Evolutionary conservation across 1,284 basidiomycete species (phyloP), one percentile per base, ranked within the genome.

Genomic region (Sanghuangporus baumii): DNA sequence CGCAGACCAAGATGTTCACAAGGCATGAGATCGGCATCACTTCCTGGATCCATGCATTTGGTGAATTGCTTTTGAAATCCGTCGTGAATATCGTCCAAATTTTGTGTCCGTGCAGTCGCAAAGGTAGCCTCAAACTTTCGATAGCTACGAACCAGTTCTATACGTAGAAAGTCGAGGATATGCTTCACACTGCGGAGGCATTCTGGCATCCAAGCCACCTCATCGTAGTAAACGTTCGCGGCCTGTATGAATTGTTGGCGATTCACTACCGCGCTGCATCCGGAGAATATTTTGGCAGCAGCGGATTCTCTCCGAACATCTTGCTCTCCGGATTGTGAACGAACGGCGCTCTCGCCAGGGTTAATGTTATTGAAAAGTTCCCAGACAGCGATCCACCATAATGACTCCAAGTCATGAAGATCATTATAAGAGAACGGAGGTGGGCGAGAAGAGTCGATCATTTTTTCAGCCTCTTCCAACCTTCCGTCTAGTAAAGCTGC

Each of bases 321-420:
- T 41, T 41, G 40, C 16, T 41, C 16, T 16, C 40, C 40, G 23
- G 23, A 11, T 16, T 3, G 40, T 16, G 40, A 9, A 9, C 9
- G 16, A 9, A 11, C 40, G 40, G 16, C 40, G 11, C 16, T 41
- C 40, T 11, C 9, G 1, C 16, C 16, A 11, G 40, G 6, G 3
- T 3, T 23, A 23, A 23, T 23, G 23, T 6, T 34, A 6, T 34
- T 55, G 43, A 59, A 48, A 20, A 59, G n/a, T 31, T 16, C 31
- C 18, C 26, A 59, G 23, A 59, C 26, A 23, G 57, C 57, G 12
- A 48, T 43, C 57, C 57, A 59, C 23, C 20, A 59, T 23, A 59
- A 12, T 31, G 57, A 59, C 41, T 59, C 57, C 41, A 31, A 23
- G 20, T 59, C 57, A 18, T 59, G 57, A 14, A 43, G 26, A 59